Evolutionary conservation across 805 yeast species (phyloP), one percentile per base, ranked within the genome.

Genomic region (Isabelozyma gotoi): DNA sequence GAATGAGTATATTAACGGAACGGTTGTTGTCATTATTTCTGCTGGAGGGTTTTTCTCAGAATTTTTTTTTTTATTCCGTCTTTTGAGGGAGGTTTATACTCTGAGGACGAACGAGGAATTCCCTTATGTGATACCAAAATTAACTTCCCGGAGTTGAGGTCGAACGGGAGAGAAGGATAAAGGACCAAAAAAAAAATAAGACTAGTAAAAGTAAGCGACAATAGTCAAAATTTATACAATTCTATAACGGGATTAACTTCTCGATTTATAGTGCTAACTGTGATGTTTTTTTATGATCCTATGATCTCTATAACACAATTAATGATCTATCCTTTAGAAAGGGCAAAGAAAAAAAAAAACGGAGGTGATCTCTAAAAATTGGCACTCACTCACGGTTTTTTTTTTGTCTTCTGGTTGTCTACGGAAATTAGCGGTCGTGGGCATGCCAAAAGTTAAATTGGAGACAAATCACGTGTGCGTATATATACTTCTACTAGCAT

Each of bases 1-100:
- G 63, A 94, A 92, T 40, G 97, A 88, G 75, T 88, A 91, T 41
- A 92, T 85, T 48, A 89, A 82, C 15, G 99, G 98, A 18, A 90
- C 96, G 5, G 96, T 87, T 3, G 96, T 88, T 2, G 96, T 88
- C 96, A 89, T 89, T n/a, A 17, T 21, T 16, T 29, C 29, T 21
- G n/a, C n/a, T n/a, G n/a, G n/a, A n/a, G 38, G 33, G 41, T 27
- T 36, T 15, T 38, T 16, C 20, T 17, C 32, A 32, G 31, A 14
- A 19, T 39, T 39, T 21, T 15, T 29, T 31, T 27, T n/a, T 38
- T 38, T 21, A 14, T 29, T 17, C 18, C 11, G 12, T 17, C 11
- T 19, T n/a, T n/a, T n/a, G n/a, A n/a, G n/a, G n/a, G n/a, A n/a
- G n/a, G n/a, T n/a, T n/a, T 11, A 27, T 11, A 16, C 33, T 6